These are phyloP conservation scores for Erodium texanum DNA, from an alignment of 441 rosid genomes.

Conservation along the genomic window DNA sequence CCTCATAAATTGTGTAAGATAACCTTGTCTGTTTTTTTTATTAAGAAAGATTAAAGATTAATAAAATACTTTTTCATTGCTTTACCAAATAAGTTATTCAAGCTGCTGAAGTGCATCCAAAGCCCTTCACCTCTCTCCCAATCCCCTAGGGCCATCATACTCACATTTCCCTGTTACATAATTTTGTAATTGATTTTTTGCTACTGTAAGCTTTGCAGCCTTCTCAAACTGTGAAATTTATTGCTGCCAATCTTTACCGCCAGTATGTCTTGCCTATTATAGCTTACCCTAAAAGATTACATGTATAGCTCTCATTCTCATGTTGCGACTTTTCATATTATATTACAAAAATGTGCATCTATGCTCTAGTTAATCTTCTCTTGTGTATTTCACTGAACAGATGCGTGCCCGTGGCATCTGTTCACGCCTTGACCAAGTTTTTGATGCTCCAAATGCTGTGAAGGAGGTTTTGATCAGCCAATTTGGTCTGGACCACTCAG, in stretches of 20 bases:
- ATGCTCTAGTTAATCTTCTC: neutral
- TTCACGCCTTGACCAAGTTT: conserved; percentile 79
- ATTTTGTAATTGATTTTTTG: neutral
- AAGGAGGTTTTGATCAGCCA: conserved; percentile 83
- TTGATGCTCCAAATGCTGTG: conserved; percentile 83
- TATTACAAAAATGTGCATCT: neutral
- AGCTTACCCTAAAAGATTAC: neutral
- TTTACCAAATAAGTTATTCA: neutral
- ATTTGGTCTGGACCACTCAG: conserved; percentile 59
- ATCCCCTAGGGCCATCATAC: neutral
- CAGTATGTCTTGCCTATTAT: neutral
- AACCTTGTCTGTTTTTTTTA: neutral
- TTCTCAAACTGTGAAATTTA: neutral
- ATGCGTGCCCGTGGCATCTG: conserved; percentile 67
- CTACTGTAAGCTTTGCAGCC: neutral
- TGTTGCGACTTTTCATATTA: neutral
- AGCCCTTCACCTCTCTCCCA: neutral
- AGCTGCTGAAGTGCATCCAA: neutral
- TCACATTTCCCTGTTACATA: neutral
- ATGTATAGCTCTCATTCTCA: no score
- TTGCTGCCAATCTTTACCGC: neutral
- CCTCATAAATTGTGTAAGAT: conserved; percentile 2
- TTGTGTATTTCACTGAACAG: conserved; percentile 25
- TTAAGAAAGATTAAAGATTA: neutral
- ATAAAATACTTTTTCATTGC: neutral